These are phyloP conservation scores for Ophidiomyces ophidiicola DNA, from an alignment of 2,329 filamentous ascomycete species.

Conservation along the genomic window DNA sequence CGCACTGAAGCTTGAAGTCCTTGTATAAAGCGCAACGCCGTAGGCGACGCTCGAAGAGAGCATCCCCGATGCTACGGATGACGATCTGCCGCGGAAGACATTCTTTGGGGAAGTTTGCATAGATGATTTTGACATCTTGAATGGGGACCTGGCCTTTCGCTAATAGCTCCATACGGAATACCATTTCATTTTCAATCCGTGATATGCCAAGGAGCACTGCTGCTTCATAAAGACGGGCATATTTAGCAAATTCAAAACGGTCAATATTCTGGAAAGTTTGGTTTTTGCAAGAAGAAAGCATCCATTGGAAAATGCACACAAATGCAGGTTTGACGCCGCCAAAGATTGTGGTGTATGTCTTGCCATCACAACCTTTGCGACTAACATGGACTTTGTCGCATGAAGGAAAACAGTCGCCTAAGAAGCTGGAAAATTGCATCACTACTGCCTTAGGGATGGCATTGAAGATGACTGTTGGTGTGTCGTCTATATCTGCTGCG, in stretches of 20 bases:
- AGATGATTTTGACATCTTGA: constrained; percentile 13
- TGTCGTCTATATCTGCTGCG: constrained; percentile 5
- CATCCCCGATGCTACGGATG: constrained; percentile 16
- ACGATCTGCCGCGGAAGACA: constrained; percentile 12
- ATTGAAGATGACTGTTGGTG: constrained; percentile 8
- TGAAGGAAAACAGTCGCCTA: constrained; percentile 13
- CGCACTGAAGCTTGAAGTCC: constrained; percentile 12
- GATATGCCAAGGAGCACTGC: constrained; percentile 11
- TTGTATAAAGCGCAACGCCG: constrained; percentile 13
- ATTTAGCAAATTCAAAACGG: constrained; percentile 13
- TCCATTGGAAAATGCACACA: constrained; percentile 13
- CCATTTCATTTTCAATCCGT: constrained; percentile 10
- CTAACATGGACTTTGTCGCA: constrained; percentile 4
- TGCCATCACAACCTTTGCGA: constrained; percentile 14
- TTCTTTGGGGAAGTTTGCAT: constrained; percentile 10
- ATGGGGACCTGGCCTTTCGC: constrained; percentile 11
- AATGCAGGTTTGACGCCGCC: constrained; percentile 11
- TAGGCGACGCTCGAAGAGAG: constrained; percentile 14
- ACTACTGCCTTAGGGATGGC: constrained; percentile 11
- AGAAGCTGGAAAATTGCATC: constrained; percentile 12
- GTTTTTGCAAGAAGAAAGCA: constrained; percentile 12
- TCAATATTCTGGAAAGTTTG: constrained; percentile 9
- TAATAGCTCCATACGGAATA: constrained; percentile 13
- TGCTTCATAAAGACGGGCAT: constrained; percentile 14
- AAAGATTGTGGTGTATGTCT: constrained; percentile 10